phyloP scores from a whole-genome alignment of 1,284 basidiomycete genomes.

The Trametes polyzona region DNA sequence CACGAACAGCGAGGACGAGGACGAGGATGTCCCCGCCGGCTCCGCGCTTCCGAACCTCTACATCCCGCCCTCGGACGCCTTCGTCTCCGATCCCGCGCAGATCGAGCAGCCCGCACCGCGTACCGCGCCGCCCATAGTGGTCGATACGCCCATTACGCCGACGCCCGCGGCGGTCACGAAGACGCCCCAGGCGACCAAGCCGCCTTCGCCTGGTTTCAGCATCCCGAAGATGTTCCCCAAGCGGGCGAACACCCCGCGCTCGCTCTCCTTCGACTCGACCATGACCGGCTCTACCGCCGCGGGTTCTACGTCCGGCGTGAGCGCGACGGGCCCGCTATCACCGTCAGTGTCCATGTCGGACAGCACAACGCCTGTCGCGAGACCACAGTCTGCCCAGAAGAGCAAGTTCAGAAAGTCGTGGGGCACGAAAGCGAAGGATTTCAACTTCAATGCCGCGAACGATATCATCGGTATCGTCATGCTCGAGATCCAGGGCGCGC shows the following conservation, averaged over 20 bases:
- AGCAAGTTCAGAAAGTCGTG: conserved; percentile 37
- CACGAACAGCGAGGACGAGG: conserved; percentile 40
- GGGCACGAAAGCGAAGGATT: conserved; percentile 47
- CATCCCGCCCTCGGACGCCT: conserved; percentile 20
- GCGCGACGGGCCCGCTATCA: conserved; percentile 1
- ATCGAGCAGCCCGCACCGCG: conserved; percentile 20
- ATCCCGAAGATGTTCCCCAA: conserved; percentile 44
- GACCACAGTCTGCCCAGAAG: conserved; percentile 15
- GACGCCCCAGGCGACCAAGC: conserved; percentile 31
- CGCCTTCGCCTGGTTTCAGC: conserved; percentile 32
- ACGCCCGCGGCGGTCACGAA: conserved; percentile 26
- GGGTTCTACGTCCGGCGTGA: conserved; percentile 17
- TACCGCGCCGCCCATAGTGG: conserved; percentile 11
- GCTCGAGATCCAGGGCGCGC: conserved; percentile 71
- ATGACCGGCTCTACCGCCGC: conserved; percentile 21
- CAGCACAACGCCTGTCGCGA: conserved; percentile 17
- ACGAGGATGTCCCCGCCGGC: conserved; percentile 37
- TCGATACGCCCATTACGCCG: conserved; percentile 26
- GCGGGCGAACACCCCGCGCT: conserved; percentile 37
- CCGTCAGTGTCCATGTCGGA: conserved; percentile 19
- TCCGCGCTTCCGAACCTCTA: conserved; percentile 17
- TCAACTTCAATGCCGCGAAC: conserved; percentile 68
- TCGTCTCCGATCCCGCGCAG: conserved; percentile 6
- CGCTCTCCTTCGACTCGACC: conserved; percentile 37
- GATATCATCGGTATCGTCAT: conserved; percentile 96